These are phyloP conservation scores for Ceratobasidium theobromae DNA, from an alignment of 1,284 basidiomycete genomes.

Conservation along the genomic window DNA sequence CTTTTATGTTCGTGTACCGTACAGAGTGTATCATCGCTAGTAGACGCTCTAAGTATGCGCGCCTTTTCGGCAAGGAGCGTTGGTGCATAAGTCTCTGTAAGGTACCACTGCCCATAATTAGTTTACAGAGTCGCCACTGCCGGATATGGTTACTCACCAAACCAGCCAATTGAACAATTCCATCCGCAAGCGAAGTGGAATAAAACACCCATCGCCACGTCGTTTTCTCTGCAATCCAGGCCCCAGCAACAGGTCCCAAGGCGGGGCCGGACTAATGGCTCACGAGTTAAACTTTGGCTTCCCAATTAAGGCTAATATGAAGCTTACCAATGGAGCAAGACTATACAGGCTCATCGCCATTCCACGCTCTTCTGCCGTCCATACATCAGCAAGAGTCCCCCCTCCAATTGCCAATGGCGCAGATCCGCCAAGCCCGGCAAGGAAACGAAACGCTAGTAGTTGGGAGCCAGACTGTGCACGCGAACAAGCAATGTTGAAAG, in stretches of 20 bases:
- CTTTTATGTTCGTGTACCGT: constrained; percentile 25
- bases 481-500: constrained; percentile 48
- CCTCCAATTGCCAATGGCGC: constrained; percentile 45
- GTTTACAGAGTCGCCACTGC: constrained; percentile 14
- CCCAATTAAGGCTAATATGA: background rate
- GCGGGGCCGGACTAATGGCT: constrained; percentile 28
- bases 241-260: constrained; percentile 31
- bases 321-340: constrained; percentile 28
- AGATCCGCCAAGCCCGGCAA: constrained; percentile 46
- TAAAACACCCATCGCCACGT: constrained; percentile 42
- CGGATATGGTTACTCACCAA: constrained; percentile 1
- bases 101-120: constrained; percentile 38
- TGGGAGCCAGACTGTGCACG: constrained; percentile 45
- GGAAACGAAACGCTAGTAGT: constrained; percentile 45
- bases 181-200: constrained; percentile 37
- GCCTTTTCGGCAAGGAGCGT: constrained; percentile 43
- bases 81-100: constrained; percentile 45
- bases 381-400: constrained; percentile 46
- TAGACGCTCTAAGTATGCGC: constrained; percentile 42
- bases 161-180: constrained; percentile 33
- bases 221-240: constrained; percentile 37
- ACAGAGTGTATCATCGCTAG: constrained; percentile 30
- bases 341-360: constrained; percentile 34
- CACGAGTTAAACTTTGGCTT: background rate
- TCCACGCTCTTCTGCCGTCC: constrained; percentile 44